Evolutionary conservation across 805 yeast genomes (phyloP), one percentile per base, ranked within the genome.

Genomic region (Starmerella riodocensis): DNA sequence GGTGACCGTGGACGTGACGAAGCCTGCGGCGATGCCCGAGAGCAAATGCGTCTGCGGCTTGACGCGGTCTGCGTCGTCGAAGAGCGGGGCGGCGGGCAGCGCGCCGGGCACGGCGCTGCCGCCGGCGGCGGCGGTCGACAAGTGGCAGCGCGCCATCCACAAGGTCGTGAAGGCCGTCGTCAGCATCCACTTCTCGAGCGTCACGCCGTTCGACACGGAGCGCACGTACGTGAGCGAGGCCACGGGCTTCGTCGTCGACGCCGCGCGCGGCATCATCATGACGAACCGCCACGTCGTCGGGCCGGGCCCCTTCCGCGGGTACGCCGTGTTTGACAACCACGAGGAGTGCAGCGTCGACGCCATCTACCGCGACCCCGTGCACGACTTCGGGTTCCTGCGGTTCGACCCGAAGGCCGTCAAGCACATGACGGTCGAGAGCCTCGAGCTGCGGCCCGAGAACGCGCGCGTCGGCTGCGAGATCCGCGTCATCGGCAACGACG

Each of bases 241-340:
- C n/a, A 83, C 95, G 0, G 96, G 96, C 2, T 86, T 86, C 58
- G 84, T 86, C 5, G 95, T 86, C 9, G 96, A 86, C 57, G 69
- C 88, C 2, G 65, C 70, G 40, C 60, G 73, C 20, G 96, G 96
- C 13, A 72, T 85, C 43, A 84, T 86, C 45, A 66, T 86, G 56
- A 86, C 96, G 9, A 86, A 86, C 61, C 70, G 95, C 54, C 96
- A 86, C 55, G 96, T 86, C 35, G 95, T 85, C 30, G 94, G 94
- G 2, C 85, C 95, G 0, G 94, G 95, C 14, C 95, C 95, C 1
- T 85, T 86, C 58, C 71, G 76, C 26, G 96, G 96, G 1, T 83
- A 79, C 54, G 94, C 82, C 0, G 84, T 86, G 1, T 86, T 86
- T 55, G 94, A 86, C 55, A 86, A 86, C 57, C 95, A 86, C 60